These are phyloP conservation scores for Mariannaea sp. DNA, from an alignment of 2,329 filamentous ascomycete genomes.

Conservation along the genomic window DNA sequence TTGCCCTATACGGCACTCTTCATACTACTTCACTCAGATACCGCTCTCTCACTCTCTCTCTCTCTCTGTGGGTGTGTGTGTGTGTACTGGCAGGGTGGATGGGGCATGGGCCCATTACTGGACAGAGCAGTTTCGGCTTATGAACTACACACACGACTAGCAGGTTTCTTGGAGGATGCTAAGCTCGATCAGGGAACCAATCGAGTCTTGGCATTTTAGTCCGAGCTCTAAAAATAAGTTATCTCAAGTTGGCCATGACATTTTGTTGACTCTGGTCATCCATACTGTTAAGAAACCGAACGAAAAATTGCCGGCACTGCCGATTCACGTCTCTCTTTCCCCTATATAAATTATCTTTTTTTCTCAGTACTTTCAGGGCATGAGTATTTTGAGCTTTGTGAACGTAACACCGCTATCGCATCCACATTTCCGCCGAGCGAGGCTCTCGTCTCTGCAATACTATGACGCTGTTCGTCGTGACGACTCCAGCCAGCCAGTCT, in stretches of 20 bases:
- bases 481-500: background rate
- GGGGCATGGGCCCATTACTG: too few relatives aligned
- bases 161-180: too few relatives aligned
- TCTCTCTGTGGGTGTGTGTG: too few relatives aligned
- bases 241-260: too few relatives aligned
- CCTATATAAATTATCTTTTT: background rate
- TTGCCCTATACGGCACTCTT: too few relatives aligned
- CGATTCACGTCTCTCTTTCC: background rate
- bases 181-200: conserved; percentile 8
- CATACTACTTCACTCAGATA: too few relatives aligned
- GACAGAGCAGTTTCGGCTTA: too few relatives aligned
- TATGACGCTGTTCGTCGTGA: background rate
- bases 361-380: background rate
- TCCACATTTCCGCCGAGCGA: background rate
- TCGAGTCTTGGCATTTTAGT: conserved; percentile 13
- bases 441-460: background rate
- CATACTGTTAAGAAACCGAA: background rate
- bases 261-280: too few relatives aligned
- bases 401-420: too few relatives aligned
- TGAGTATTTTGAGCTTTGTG: background rate
- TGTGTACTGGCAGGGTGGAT: too few relatives aligned
- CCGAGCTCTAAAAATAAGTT: too few relatives aligned
- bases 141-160: background rate
- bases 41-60: too few relatives aligned
- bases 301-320: background rate